Base-by-base conservation (phyloP, 306 rosid genomes). In the Begonia masoniana region DNA sequence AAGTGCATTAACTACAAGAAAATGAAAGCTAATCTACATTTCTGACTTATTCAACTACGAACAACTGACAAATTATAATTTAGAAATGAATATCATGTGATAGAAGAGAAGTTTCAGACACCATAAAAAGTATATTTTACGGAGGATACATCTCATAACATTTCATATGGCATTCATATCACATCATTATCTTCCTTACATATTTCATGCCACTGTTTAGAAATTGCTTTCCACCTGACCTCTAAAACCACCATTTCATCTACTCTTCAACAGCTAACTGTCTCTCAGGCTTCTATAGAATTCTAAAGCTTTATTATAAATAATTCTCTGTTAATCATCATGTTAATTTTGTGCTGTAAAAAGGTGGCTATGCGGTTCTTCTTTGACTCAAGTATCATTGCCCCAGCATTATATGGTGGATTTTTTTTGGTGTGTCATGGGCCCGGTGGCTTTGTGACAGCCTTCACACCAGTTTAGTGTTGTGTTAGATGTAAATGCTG, bases 231-330 rank as follows among this genome's bases (percentile, higher is more conserved):
- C 61, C 71, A 79, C 57, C 63, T 49, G 59, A 67, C 55, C 58
- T 68, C 68, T 73, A 62, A 43, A 47, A 48, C 73, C 65, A 73
- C 72, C 54, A 59, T 57, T 41, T 60, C 92, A 75, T 79, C 87
- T 69, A 79, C 84, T 71, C 77, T 77, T 85, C 95, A 75, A 67
- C 47, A 72, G 61, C 82, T 78, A 85, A 72, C 79, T 65, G 81
- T 71, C 85, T 61, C 68, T 48, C 71, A 61, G 61, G 64, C 64
- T 65, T 61, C 58, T 63, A 53, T 71, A 71, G 60, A 69, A 10
- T 43, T 43, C 49, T 10, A 50, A 50, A n/a, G 9, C 23, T 15
- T 50, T 17, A 11, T 53, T 15, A 15, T 54, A 36, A 41, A 47
- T 54, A n/a, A 51, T 47, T 56, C 10, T 36, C 54, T 50, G 51